phyloP scores from a whole-genome alignment of 495 filamentous ascomycete species.

The Neurospora sp. region DNA sequence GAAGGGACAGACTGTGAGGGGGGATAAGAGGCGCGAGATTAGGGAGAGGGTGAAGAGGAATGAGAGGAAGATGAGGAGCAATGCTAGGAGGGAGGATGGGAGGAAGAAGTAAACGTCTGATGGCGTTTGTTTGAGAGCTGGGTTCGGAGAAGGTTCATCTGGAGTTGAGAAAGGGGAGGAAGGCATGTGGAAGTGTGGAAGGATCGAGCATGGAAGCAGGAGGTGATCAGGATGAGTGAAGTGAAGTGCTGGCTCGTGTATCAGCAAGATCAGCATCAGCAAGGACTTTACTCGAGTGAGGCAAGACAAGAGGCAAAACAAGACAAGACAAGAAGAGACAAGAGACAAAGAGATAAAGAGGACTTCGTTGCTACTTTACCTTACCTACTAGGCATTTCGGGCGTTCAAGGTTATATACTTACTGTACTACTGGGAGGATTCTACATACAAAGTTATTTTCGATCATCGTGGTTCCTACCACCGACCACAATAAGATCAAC shows the following conservation, averaged over 20 bases:
- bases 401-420: background rate
- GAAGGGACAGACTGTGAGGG: conserved; percentile 47
- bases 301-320: too few species aligned
- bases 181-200: background rate
- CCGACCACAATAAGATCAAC: background rate
- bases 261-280: background rate
- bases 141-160: too few species aligned
- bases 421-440: background rate
- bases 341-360: background rate
- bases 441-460: background rate
- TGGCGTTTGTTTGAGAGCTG: too few species aligned
- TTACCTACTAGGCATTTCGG: background rate
- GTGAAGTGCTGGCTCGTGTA: background rate
- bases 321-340: background rate
- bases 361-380: background rate
- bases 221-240: background rate
- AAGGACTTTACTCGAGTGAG: background rate
- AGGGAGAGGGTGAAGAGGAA: conserved; percentile 56
- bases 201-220: background rate
- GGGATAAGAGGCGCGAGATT: conserved; percentile 53
- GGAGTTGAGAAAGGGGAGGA: background rate
- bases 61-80: conserved; percentile 58
- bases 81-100: conserved; percentile 43
- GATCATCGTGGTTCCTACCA: background rate
- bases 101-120: conserved; percentile 27